These are phyloP conservation scores for Trypanosomatidae sp. DNA, from an alignment of 208 protist species.

Conservation along the genomic window DNA sequence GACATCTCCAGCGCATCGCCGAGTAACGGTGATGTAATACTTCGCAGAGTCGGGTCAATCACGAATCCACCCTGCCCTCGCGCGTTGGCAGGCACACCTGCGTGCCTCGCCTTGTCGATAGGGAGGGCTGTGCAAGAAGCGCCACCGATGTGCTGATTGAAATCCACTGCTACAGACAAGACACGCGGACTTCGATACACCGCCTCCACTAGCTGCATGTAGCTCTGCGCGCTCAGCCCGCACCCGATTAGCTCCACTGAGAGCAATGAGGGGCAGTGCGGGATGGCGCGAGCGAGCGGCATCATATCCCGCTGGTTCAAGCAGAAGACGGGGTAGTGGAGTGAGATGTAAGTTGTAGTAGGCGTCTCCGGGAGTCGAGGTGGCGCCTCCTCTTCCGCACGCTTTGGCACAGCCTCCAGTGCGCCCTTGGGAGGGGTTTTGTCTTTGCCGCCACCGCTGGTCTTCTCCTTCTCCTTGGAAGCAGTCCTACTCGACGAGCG, in stretches of 20 bases:
- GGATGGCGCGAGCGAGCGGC: conserved; percentile 77
- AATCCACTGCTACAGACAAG: conserved; percentile 71
- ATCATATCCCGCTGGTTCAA: conserved; percentile 88
- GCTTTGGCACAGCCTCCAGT: conserved; percentile 1
- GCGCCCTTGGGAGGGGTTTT: conserved; percentile 10
- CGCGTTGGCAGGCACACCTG: background rate
- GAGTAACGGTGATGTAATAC: background rate
- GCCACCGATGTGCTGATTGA: conserved; percentile 44
- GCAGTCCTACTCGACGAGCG: background rate
- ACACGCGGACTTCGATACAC: conserved; percentile 75
- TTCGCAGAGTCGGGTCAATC: conserved; percentile 23
- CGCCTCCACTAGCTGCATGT: conserved; percentile 82
- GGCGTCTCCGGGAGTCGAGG: conserved; percentile 6
- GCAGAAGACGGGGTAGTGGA: conserved; percentile 79
- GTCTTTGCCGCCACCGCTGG: background rate
- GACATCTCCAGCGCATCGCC: background rate
- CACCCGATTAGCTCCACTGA: conserved; percentile 80
- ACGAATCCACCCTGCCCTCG: conserved; percentile 19
- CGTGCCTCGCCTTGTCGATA: background rate
- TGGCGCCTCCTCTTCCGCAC: background rate
- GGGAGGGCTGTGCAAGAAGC: background rate
- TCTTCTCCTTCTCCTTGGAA: conserved; percentile 14
- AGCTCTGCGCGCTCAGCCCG: conserved; percentile 75
- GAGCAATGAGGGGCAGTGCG: conserved; percentile 79
- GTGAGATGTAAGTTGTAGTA: conserved; percentile 55